Conservation (phyloP, 73 alveolate genomes). For the Effrenium voratum region DNA sequence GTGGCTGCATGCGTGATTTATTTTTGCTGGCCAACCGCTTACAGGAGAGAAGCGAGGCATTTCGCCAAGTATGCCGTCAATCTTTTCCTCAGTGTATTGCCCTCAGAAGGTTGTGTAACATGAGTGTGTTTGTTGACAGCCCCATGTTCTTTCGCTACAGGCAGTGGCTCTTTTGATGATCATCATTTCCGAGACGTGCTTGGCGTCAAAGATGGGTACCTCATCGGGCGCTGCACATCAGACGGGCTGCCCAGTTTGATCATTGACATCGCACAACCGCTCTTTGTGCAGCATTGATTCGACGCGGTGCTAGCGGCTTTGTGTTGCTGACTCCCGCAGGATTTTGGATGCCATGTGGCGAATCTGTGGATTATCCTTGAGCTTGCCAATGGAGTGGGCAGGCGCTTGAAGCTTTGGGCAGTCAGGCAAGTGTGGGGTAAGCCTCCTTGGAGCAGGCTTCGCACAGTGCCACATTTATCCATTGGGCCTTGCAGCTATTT, state of each 20-base stretch:
- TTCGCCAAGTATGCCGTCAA: slow-evolving; percentile 13
- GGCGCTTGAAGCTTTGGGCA: too few relatives aligned
- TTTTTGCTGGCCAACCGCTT: too few relatives aligned
- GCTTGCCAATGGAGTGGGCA: slow-evolving; percentile 36
- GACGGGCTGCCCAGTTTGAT: too few relatives aligned
- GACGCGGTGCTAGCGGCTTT: too few relatives aligned
- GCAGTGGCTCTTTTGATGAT: slow-evolving; percentile 16
- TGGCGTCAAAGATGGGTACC: slow-evolving; percentile 32
- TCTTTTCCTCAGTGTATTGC: neutral
- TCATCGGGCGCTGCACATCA: slow-evolving; percentile 29
- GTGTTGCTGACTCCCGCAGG: neutral
- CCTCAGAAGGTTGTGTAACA: neutral
- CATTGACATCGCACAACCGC: too few relatives aligned
- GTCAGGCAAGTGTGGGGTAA: too few relatives aligned
- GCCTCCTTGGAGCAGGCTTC: too few relatives aligned
- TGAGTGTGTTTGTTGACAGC: too few relatives aligned
- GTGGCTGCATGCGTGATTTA: too few relatives aligned
- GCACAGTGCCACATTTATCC: too few relatives aligned
- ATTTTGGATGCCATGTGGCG: slow-evolving; percentile 20
- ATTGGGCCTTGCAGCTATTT: too few relatives aligned
- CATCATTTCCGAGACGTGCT: neutral
- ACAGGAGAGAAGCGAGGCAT: slow-evolving; percentile 17
- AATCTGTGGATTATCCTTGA: neutral
- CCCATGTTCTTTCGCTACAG: neutral
- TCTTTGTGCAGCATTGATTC: too few relatives aligned